Base-by-base conservation (phyloP, 192 early-diverging fungal species). In the Thamnidium elegans region DNA sequence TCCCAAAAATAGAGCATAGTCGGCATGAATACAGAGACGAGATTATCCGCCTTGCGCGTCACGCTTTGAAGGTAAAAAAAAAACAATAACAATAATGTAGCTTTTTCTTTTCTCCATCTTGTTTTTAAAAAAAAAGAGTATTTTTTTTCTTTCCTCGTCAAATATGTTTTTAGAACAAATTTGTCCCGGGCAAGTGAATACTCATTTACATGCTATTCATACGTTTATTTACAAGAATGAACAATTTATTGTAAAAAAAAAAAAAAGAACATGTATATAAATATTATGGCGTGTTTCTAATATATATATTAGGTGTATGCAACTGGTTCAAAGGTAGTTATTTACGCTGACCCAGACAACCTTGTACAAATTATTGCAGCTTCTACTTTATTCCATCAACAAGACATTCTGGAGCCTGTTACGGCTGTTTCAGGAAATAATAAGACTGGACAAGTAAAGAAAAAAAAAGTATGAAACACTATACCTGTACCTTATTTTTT, bases 121-220 rank as follows among this genome's bases (percentile, higher is more conserved):
- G 45, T 31, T 14, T 19, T 31, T 32, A 36, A 19, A 43, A 36
- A 59, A 0, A 3, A 62, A 20, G 13, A 26, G 34, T 45, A 26
- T 3, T 26, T 26, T 26, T 26, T 26, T 26, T 3, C 26, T 26
- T 26, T 26, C 26, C 26, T 26, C 1, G 26, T 43, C 19, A 20
- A 62, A 30, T 45, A 85, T 85, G 84, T 72, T 82, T 17, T 67
- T 81, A 36, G 79, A 81, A 61, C 83, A 85, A 65, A 76, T 75
- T 62, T 82, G 79, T 53, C 74, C 83, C 13, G 83, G 83, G 51
- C 82, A 85, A 76, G 70, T 67, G 44, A 78, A 82, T 71, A 59
- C 63, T 14, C 56, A 69, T 26, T 39, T 72, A 13, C 84, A 85
- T 47, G 73, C 75, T 20, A 75, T 81, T 51, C 67, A 78, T 63